A percentile compares a stretch with the other conserved stretches of the same genome.
phyloP scores from a whole-genome alignment of 352 stramenopile genomes.

The Phytopythium kandeliae region DNA sequence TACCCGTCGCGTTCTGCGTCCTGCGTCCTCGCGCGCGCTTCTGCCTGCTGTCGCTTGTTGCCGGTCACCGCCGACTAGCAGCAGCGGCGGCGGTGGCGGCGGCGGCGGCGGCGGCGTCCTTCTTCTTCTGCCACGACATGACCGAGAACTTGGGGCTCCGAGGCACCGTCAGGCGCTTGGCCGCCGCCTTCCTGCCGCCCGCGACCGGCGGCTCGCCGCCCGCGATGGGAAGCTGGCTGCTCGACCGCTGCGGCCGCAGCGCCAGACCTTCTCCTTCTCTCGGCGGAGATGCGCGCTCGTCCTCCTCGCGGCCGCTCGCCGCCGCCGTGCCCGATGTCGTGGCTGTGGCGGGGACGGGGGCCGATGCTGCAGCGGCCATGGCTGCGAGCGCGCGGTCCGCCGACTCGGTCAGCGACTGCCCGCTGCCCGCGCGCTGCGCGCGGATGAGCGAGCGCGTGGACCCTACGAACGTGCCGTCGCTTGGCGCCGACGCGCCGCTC shows the following conservation, averaged over 20 bases:
- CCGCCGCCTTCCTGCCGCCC: constrained; percentile 11
- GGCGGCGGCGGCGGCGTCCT: neutral
- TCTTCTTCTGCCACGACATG: constrained; percentile 84
- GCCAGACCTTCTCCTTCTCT: constrained; percentile 5
- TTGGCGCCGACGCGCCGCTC: neutral
- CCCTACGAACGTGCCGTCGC: constrained; percentile 34
- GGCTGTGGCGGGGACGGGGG: no score
- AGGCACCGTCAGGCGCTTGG: constrained; percentile 64
- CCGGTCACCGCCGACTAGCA: neutral
- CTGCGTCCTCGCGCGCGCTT: neutral
- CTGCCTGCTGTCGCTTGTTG: neutral
- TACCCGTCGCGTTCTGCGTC: no score
- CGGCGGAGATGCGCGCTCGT: neutral
- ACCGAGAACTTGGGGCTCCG: constrained; percentile 81
- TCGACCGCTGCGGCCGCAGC: constrained; percentile 37
- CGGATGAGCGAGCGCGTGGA: constrained; percentile 66
- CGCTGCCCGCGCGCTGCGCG: constrained; percentile 38
- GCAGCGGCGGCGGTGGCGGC: neutral
- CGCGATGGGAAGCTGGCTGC: constrained; percentile 17
- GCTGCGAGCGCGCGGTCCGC: constrained; percentile 39
- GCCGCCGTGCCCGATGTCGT: neutral
- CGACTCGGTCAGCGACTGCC: constrained; percentile 44
- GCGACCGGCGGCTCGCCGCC: constrained; percentile 8
- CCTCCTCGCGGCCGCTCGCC: constrained; percentile 13
- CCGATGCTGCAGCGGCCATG: constrained; percentile 12